Evolutionary conservation across 2,329 filamentous ascomycete genomes (phyloP), one percentile per base, ranked within the genome.

Genomic region (Epicoccum nigrum): DNA sequence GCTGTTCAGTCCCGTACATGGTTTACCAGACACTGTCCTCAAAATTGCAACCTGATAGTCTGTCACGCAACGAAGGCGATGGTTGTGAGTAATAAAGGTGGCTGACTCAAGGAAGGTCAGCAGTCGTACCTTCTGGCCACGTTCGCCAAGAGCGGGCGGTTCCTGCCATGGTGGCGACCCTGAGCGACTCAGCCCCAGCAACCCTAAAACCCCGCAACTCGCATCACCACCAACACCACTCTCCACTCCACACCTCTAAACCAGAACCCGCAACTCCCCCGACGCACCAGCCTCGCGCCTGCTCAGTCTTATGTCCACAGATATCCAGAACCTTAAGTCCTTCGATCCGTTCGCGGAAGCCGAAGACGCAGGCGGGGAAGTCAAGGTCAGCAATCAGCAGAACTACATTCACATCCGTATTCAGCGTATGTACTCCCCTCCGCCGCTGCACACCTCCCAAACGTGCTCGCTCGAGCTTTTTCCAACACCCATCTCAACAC

Each of bases 381-480:
- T 94, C 82, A 84, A 87, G 90, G 77, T 90, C 28, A 30, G 54
- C 63, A 96, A 81, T 77, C 90, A 37, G 28, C 63, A 96, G 81
- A 95, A 96, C 81, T 96, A 97, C 79, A 96, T 97, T 78, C 94
- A 97, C 83, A 97, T 99, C 81, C 92, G 94, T 81, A 97, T 97
- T 77, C 94, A 99, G 79, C 94, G 93, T 97, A 87, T 59, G 69
- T 69, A 75, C 16, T 35, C 11, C 34, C 21, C 12, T 16, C 1
- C 13, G 11, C 2, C 20, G 6, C 13, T 2, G 12, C 2, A 17
- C 11, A 15, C 4, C 8, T 16, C 20, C 28, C 20, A 25, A 13
- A 15, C 33, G 13, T 23, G 6, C 30, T 32, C 19, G 30, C 25
- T 23, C 45, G 13, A 39, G 15, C 23, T 39, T 46, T 85, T 90